A percentile compares a stretch with the other conserved stretches of the same genome.
Evolutionary conservation across 169 alveolate species (phyloP).

Genomic region (Theileria annulata): DNA sequence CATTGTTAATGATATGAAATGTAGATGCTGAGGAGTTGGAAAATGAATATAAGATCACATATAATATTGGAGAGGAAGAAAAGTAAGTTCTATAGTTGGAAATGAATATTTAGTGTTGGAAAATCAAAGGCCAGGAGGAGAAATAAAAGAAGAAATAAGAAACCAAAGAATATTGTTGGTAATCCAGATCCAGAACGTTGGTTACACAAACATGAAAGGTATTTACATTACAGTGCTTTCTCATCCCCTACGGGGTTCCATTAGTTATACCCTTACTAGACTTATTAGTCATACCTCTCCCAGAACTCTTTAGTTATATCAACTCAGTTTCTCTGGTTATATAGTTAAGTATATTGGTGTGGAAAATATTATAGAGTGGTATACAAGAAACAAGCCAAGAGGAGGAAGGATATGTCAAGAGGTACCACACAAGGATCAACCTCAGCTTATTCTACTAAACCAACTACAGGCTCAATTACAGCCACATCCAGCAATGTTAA

Average conservation of each 20-base stretch:
- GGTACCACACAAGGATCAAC: conserved; percentile 62
- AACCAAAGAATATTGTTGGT: conserved; percentile 15
- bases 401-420: conserved; percentile 54
- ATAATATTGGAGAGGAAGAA: conserved; percentile 9
- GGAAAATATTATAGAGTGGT: conserved; percentile 21
- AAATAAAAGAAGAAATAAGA: conserved; percentile 22
- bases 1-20: neutral
- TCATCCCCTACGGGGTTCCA: too few relatives aligned
- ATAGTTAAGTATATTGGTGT: neutral
- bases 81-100: neutral
- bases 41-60: conserved; percentile 16
- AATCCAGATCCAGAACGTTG: conserved; percentile 68
- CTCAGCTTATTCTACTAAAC: conserved; percentile 25
- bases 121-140: conserved; percentile 7
- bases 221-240: too few relatives aligned
- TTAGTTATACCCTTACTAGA: too few relatives aligned
- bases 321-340: too few relatives aligned
- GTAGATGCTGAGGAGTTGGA: conserved; percentile 66
- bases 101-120: neutral
- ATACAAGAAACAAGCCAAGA: conserved; percentile 51
- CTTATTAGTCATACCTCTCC: too few relatives aligned
- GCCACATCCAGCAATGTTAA: conserved; percentile 19
- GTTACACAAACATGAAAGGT: conserved; percentile 56
- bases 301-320: too few relatives aligned
- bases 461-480: conserved; percentile 51